Evolutionary conservation across 345 rosid genomes (phyloP), one percentile per base, ranked within the genome.

Genomic region (Hibiscus mutabilis): DNA sequence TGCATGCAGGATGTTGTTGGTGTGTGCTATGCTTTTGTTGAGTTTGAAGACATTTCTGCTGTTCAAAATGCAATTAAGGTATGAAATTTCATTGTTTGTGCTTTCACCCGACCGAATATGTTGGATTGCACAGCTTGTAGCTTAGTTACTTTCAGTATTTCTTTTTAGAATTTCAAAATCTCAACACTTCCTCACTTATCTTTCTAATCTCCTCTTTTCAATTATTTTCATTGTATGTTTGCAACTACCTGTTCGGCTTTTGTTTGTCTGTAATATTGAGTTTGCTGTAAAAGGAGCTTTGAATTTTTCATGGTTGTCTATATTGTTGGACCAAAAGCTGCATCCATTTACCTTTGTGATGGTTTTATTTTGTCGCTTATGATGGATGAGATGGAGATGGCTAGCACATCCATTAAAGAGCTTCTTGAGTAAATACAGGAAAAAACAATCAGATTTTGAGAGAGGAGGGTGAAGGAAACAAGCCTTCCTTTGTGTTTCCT

Each of bases 21-120:
- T 25, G 91, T 90, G 44, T 95, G 96, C 85, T 95, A 90, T 76
- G 99, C 99, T 10, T 95, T 92, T 75, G 97, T 95, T 27, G 99
- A 95, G 86, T 95, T 85, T 75, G 99, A 92, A 86, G 99, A 95
- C 81, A 81, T 90, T 61, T 14, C 68, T 42, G 82, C 90, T 51
- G 99, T 92, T 67, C 97, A 90, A 73, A 95, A 90, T 82, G 99
- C 97, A 73, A 82, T 95, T 70, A 86, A 89, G 97, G 97, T 95
- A 68, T 79, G 60, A 56, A 46, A 78, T 59, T 71, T 22, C 5
- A 3, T 69, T 44, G 25, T 14, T 24, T 60, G 64, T 35, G 15
- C 21, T 60, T n/a, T 35, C 47, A n/a, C 66, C n/a, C 66, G 16
- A 31, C 13, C 2, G 37, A 6, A 60, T 31, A 12, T 16, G 65